These are phyloP conservation scores for Citrus glauca DNA, from an alignment of 345 rosid species.

Conservation along the genomic window DNA sequence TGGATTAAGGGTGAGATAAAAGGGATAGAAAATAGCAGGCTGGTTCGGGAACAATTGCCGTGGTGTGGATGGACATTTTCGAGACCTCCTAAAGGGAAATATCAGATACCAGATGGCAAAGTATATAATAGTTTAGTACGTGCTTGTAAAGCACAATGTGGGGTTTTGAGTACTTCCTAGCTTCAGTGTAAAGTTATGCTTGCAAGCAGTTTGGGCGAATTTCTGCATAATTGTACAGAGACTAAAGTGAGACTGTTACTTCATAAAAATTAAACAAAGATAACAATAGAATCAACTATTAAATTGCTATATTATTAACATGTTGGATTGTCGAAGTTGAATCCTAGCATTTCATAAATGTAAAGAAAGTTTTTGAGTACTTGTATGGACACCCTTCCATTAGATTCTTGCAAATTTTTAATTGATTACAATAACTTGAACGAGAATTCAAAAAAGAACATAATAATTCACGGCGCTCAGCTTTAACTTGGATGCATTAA, in stretches of 20 bases:
- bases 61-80: conserved; percentile 1
- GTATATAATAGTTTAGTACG: not conserved
- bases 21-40: not conserved
- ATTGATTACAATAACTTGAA: not conserved
- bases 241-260: not conserved
- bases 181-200: not conserved
- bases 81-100: not conserved
- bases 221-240: not conserved
- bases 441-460: not conserved
- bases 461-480: not conserved
- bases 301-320: not conserved
- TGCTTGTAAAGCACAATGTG: not conserved
- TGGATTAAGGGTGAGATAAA: not conserved
- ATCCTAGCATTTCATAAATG: not conserved
- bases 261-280: too few species aligned
- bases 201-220: not conserved
- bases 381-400: not conserved
- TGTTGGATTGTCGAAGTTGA: not conserved
- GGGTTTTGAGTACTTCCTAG: not conserved
- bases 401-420: not conserved
- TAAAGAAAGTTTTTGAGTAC: not conserved
- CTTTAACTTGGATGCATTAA: not conserved
- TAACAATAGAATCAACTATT: too few species aligned
- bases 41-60: not conserved
- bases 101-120: not conserved